Evolutionary conservation across 495 filamentous ascomycete species (phyloP).

Genomic region (Aspergillus hancockii): DNA sequence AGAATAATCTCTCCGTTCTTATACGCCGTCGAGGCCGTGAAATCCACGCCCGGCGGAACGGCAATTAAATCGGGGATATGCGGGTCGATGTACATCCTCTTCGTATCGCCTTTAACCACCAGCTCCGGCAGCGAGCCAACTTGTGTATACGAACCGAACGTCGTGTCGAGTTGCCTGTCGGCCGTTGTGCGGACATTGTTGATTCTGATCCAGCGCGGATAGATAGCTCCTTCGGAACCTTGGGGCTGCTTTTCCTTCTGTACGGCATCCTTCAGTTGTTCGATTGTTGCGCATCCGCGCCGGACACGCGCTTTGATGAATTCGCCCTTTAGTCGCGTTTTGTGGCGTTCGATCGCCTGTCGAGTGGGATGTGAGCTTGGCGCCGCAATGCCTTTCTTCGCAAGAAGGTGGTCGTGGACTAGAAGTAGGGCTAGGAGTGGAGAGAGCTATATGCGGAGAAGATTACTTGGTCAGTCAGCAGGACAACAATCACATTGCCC

Average conservation of each 20-base stretch:
- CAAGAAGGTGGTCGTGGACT: conserved; percentile 80
- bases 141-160: conserved; percentile 60
- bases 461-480: conserved; percentile 46
- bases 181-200: conserved; percentile 75
- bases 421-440: conserved; percentile 80
- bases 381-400: conserved; percentile 77
- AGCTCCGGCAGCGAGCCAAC: conserved; percentile 50
- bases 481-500: conserved; percentile 2
- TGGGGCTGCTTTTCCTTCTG: conserved; percentile 34
- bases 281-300: conserved; percentile 63
- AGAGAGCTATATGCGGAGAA: conserved; percentile 61
- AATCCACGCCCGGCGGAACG: conserved; percentile 64
- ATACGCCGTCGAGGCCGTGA: conserved; percentile 72
- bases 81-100: conserved; percentile 62
- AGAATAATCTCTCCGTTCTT: conserved; percentile 75
- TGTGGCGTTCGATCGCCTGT: conserved; percentile 74
- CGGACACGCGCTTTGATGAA: conserved; percentile 76
- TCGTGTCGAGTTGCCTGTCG: conserved; percentile 65
- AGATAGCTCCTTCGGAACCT: conserved; percentile 29
- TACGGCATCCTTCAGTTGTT: conserved; percentile 61
- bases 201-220: conserved; percentile 87
- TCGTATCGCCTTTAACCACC: conserved; percentile 19
- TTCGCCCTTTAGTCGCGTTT: conserved; percentile 76
- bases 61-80: conserved; percentile 84
- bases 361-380: conserved; percentile 75